Evolutionary conservation across 2,329 filamentous ascomycete species (phyloP).

Genomic region (Colletotrichum scovillei): DNA sequence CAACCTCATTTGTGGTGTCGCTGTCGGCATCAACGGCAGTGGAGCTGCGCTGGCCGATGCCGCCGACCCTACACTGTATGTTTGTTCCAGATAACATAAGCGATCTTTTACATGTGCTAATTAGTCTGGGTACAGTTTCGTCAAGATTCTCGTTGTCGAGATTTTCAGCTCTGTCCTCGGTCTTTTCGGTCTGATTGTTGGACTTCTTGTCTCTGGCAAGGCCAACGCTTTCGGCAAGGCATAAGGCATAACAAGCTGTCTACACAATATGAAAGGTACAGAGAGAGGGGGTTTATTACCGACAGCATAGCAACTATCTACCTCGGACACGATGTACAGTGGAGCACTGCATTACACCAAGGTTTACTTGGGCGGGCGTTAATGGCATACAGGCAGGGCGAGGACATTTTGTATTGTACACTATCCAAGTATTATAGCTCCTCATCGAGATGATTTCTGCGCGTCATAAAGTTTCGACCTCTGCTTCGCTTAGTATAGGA

Average conservation of each 20-base stretch:
- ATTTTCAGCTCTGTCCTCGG: conserved; percentile 99
- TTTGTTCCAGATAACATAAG: conserved; percentile 38
- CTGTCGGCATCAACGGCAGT: conserved; percentile 97
- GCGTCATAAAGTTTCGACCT: not conserved
- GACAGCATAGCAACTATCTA: conserved; percentile 17
- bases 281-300: conserved; percentile 15
- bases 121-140: conserved; percentile 72
- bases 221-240: conserved; percentile 75
- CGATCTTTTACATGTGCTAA: conserved; percentile 40
- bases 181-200: conserved; percentile 95
- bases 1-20: conserved; percentile 95
- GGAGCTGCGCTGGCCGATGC: conserved; percentile 97
- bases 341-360: conserved; percentile 38
- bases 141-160: conserved; percentile 98
- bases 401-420: conserved; percentile 37
- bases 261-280: not conserved
- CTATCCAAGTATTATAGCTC: conserved; percentile 34
- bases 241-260: conserved; percentile 24
- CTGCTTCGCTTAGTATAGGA: not conserved
- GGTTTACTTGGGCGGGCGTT: conserved; percentile 38
- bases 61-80: conserved; percentile 88
- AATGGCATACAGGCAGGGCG: conserved; percentile 37
- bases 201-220: conserved; percentile 87
- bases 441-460: conserved; percentile 32
- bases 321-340: conserved; percentile 31